Evolutionary conservation across 1,284 basidiomycete species (phyloP).

Genomic region (Athelia sp.): DNA sequence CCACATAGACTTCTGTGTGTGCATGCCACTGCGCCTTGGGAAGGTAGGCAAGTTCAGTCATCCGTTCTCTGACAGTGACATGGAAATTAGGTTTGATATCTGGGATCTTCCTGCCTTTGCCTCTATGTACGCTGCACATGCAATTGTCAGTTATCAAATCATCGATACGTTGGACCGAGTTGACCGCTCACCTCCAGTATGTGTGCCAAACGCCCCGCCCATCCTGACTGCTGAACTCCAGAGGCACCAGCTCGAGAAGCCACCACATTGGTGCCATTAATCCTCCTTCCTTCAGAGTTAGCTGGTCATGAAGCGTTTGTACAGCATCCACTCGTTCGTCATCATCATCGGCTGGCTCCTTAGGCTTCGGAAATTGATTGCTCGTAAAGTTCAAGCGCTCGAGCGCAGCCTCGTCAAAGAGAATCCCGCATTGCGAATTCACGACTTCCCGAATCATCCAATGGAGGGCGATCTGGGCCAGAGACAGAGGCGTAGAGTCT

Average conservation of each 20-base stretch:
- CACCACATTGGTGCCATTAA: conserved; percentile 24
- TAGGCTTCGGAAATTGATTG: conserved; percentile 15
- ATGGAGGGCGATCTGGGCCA: conserved; percentile 59
- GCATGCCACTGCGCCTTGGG: not conserved
- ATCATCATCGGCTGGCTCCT: conserved; percentile 12
- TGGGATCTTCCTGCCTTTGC: not conserved
- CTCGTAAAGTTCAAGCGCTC: conserved; percentile 31
- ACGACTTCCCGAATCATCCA: conserved; percentile 68
- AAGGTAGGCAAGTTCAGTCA: not conserved
- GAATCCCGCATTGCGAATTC: conserved; percentile 41
- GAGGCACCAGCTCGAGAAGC: conserved; percentile 39
- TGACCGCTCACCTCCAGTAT: conserved; percentile 21
- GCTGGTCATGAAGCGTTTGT: conserved; percentile 30
- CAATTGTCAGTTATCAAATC: not conserved
- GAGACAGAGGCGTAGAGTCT: conserved; percentile 35
- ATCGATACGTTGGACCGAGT: too few relatives aligned
- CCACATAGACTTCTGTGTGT: not conserved
- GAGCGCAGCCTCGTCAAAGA: conserved; percentile 42
- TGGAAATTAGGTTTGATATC: not conserved
- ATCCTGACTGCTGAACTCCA: conserved; percentile 30
- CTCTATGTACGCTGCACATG: not conserved
- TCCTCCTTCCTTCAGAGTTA: conserved; percentile 14
- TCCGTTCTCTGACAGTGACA: not conserved
- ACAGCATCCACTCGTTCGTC: conserved; percentile 18
- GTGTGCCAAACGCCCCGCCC: conserved; percentile 26